These are phyloP conservation scores for Thelephora aurantiotincta DNA, from an alignment of 768 basidiomycete genomes.

Conservation along the genomic window DNA sequence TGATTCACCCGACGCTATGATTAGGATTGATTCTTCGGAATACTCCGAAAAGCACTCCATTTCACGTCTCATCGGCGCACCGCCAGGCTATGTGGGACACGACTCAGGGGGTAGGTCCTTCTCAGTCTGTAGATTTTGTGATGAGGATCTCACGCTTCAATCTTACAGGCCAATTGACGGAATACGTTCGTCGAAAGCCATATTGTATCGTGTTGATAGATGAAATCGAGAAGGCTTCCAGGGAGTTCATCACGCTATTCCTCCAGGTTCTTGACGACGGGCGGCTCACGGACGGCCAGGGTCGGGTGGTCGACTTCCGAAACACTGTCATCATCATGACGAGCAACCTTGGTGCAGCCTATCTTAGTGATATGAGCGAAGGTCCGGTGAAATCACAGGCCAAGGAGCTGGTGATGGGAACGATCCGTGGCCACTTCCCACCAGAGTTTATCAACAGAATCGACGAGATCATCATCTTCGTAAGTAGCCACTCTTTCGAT, in stretches of 20 bases:
- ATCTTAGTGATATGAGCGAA: constrained; percentile 60
- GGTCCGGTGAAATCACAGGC: constrained; percentile 53
- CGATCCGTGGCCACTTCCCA: constrained; percentile 77
- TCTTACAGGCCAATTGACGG: constrained; percentile 63
- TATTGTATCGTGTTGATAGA: constrained; percentile 79
- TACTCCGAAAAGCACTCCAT: constrained; percentile 79
- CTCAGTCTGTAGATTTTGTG: not conserved
- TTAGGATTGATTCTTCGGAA: constrained; percentile 85
- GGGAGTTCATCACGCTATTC: constrained; percentile 57
- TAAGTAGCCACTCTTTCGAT: constrained; percentile 12
- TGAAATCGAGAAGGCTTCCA: constrained; percentile 85
- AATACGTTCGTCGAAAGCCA: constrained; percentile 84
- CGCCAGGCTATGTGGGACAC: constrained; percentile 86
- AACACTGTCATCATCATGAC: constrained; percentile 95
- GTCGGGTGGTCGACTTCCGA: constrained; percentile 75
- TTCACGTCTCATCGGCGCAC: constrained; percentile 56
- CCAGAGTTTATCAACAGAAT: constrained; percentile 90
- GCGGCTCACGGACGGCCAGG: constrained; percentile 83
- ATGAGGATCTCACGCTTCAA: not conserved
- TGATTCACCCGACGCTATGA: constrained; percentile 84
- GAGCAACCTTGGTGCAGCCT: constrained; percentile 75
- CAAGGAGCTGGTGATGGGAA: constrained; percentile 54
- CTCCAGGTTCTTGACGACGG: constrained; percentile 88
- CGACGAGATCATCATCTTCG: constrained; percentile 74
- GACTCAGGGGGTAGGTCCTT: constrained; percentile 38